Evolutionary conservation across 225 moss, liverwort and hornwort genomes (phyloP), one percentile per base, ranked within the genome.

Genomic region (Ulota crispa): DNA sequence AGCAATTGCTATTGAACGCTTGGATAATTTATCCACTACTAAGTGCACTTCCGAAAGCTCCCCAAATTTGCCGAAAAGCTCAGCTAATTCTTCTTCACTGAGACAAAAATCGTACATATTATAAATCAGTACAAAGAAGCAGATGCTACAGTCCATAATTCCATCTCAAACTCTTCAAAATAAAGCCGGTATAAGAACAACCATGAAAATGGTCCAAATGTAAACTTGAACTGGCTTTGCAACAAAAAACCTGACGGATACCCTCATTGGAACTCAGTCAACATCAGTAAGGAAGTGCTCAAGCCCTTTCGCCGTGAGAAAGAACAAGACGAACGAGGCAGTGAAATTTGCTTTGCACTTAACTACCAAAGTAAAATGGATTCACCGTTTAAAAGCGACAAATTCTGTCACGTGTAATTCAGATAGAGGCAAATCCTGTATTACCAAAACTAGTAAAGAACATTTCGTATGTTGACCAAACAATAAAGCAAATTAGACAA

Each of bases 51-150:
- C 85, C 70, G 91, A 94, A 56, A 96, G 96, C 83, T 92, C 93
- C 55, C 98, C 94, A 73, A 89, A 92, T 77, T 93, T 92, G 85
- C 98, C 89, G 73, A 99, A 99, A 66, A 88, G 76, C 66, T 92
- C 96, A 84, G 89, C 86, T 74, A 96, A 84, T 78, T 99, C 98
- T 82, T 94, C 96, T 86, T 96, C 96, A 88, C 98, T 99, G 84
- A 85, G 79, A 81, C 68, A 36, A 85, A 70, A 42, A 79, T 69
- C 18, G 42, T 28, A 68, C 6, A 28, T 23, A 50, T 54, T 37
- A 68, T 70, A 14, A 26, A 67, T 76, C 62, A 89, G 64, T 45
- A 79, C 55, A 9, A 23, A 76, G 13, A 67, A 71, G 5, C 9
- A 57, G 27, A 86, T n/a, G 39, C 37, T 45, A 23, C 11, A 62